Base-by-base conservation (phyloP, 805 yeast species). In the Debaryomyces tyrocola region DNA sequence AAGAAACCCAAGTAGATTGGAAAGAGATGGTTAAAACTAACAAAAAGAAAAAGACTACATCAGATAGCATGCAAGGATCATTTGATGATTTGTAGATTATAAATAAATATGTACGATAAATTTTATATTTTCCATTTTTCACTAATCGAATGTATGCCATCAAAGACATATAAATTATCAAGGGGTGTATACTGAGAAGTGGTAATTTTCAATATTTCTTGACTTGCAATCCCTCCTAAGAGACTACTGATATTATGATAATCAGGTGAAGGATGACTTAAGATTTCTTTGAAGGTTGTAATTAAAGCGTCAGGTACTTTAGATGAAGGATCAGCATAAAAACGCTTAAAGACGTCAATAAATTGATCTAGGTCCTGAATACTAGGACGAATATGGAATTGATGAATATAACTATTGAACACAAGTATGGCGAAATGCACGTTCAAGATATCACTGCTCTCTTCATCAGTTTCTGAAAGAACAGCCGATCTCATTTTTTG, bases 181-280 rank as follows among this genome's bases (percentile, higher is more conserved):
- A 90, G 56, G 0, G 97, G 95, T 4, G 85, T 74, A 54, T 89
- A 90, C 63, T 92, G 98, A 33, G 79, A 77, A 2, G 96, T 89
- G 20, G 87, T 57, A 37, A 82, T 59, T 66, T 94, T 92, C 43
- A 89, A 72, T 4, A 80, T 82, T 60, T 92, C 99, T 60, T 92
- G 97, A 3, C 90, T 84, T 0, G 82, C 90, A 10, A 91, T 70
- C 0, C 97, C 98, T 1, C 97, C 98, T 53, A 88, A 69, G 3
- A 89, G 64, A 4, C 96, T 75, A 17, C 85, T 68, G 12, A 81
- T 74, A 54, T 85, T 85, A 50, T 81, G 84, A 41, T 83, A 60
- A 47, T 75, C 79, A 34, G 65, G 63, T 11, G 79, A 54, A 8
- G 69, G 58, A 37, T 73, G 74, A 11, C 63, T 57, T 33, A 74